Conservation (phyloP, 768 basidiomycete species). For the Boletus rubropictus region DNA sequence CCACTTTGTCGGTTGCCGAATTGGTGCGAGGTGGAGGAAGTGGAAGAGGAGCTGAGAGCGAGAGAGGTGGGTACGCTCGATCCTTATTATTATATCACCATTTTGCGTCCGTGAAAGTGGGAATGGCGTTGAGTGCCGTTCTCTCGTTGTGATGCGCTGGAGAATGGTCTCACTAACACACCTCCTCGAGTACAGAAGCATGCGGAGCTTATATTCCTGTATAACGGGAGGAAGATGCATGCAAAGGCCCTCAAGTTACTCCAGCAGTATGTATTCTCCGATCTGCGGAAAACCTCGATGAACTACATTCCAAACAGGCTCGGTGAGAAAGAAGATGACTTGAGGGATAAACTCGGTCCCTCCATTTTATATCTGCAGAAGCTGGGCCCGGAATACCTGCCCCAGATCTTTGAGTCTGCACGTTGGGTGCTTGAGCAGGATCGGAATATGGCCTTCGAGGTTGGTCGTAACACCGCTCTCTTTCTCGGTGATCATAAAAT, state of each 20-base stretch:
- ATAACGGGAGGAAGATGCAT: constrained; percentile 95
- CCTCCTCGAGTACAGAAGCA: constrained; percentile 58
- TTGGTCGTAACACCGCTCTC: constrained; percentile 17
- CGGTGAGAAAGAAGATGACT: constrained; percentile 70
- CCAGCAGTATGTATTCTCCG: constrained; percentile 57
- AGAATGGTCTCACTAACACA: not conserved
- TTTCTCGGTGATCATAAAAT: not conserved
- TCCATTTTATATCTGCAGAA: constrained; percentile 90
- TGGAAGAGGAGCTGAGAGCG: constrained; percentile 78
- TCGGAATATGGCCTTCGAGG: constrained; percentile 71
- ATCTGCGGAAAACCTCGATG: not conserved
- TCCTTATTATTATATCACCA: not conserved
- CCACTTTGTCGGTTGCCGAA: constrained; percentile 86
- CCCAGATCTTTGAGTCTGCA: constrained; percentile 76
- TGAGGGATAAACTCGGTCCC: constrained; percentile 72
- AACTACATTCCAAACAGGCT: constrained; percentile 43
- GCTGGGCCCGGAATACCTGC: constrained; percentile 74
- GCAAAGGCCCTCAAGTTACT: constrained; percentile 77
- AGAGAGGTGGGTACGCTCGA: constrained; percentile 52
- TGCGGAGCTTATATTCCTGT: constrained; percentile 83
- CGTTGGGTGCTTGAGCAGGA: constrained; percentile 83
- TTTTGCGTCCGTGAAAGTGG: not conserved
- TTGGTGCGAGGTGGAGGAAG: constrained; percentile 95
- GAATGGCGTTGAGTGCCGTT: not conserved
- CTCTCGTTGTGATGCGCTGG: not conserved